phyloP scores from a whole-genome alignment of 1,284 basidiomycete species.

The Xanthoconium separans region DNA sequence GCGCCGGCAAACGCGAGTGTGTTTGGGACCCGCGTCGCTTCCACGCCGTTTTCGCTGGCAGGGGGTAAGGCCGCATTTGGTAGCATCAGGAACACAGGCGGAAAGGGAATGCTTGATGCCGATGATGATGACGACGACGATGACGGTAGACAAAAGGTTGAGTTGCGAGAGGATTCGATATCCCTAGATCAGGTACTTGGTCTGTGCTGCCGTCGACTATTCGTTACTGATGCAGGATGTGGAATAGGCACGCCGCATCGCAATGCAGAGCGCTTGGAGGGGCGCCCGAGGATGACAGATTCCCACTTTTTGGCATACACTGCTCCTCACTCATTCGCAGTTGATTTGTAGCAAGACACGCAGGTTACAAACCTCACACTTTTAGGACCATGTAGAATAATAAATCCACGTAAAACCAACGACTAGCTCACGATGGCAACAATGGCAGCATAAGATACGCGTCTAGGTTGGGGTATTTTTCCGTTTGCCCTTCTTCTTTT shows the following conservation, averaged over 20 bases:
- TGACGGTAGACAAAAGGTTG: conserved; percentile 66
- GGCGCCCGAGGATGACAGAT: conserved; percentile 45
- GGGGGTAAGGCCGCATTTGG: conserved; percentile 81
- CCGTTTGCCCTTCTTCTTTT: conserved; percentile 24
- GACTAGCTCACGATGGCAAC: conserved; percentile 10
- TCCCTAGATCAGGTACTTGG: conserved; percentile 79
- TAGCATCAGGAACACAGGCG: conserved; percentile 52
- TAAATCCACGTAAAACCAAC: conserved; percentile 18
- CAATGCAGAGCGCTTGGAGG: conserved; percentile 76
- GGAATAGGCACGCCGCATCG: conserved; percentile 61
- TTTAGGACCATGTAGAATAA: conserved; percentile 34
- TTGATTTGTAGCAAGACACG: conserved; percentile 10
- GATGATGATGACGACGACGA: conserved; percentile 66
- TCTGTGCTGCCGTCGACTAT: background rate
- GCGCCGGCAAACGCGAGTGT: conserved; percentile 71
- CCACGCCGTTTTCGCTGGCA: conserved; percentile 75
- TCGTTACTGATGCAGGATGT: conserved; percentile 13
- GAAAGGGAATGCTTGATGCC: conserved; percentile 44
- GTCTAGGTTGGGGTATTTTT: conserved; percentile 18
- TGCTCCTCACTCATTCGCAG: conserved; percentile 3
- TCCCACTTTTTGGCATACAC: conserved; percentile 1
- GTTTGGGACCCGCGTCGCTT: conserved; percentile 76
- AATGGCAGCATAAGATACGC: background rate
- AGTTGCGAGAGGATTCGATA: conserved; percentile 78
- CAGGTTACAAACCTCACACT: conserved; percentile 1